These are phyloP conservation scores for Collariella sp. DNA, from an alignment of 495 filamentous ascomycete genomes.

Conservation along the genomic window DNA sequence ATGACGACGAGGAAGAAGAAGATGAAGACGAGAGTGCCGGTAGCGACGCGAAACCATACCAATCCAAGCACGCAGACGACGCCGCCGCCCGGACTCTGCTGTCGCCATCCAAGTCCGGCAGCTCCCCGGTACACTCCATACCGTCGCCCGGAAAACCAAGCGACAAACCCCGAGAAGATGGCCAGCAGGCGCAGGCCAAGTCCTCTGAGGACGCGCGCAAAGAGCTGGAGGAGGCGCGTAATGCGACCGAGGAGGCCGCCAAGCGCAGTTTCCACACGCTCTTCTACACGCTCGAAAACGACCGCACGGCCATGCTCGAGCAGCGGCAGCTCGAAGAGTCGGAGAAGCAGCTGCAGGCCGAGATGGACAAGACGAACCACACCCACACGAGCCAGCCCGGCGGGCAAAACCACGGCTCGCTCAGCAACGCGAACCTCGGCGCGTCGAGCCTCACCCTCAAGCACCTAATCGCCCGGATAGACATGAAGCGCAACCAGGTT, in stretches of 20 bases:
- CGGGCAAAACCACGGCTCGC: constrained; percentile 63
- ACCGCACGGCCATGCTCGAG: constrained; percentile 91
- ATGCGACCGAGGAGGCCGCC: constrained; percentile 81
- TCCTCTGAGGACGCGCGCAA: constrained; percentile 80
- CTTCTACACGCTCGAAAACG: constrained; percentile 92
- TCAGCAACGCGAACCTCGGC: constrained; percentile 89
- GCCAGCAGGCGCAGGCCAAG: constrained; percentile 44
- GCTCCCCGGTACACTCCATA: constrained; percentile 47
- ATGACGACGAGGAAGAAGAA: constrained; percentile 74
- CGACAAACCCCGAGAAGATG: constrained; percentile 42
- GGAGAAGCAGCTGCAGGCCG: constrained; percentile 89
- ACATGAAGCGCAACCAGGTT: constrained; percentile 80
- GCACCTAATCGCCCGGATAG: constrained; percentile 90
- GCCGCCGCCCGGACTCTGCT: constrained; percentile 39
- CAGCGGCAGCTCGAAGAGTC: constrained; percentile 95
- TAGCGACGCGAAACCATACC: constrained; percentile 42
- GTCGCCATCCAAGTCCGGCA: constrained; percentile 50
- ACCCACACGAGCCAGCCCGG: constrained; percentile 39
- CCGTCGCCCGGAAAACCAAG: constrained; percentile 42
- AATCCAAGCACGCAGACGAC: constrained; percentile 49
- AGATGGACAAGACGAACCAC: constrained; percentile 62
- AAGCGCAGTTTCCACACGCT: constrained; percentile 82
- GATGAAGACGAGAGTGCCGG: constrained; percentile 45
- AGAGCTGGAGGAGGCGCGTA: constrained; percentile 88
- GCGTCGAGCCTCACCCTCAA: constrained; percentile 96